These are phyloP conservation scores for Noccaea caerulescens DNA, from an alignment of 345 rosid genomes.

Conservation along the genomic window DNA sequence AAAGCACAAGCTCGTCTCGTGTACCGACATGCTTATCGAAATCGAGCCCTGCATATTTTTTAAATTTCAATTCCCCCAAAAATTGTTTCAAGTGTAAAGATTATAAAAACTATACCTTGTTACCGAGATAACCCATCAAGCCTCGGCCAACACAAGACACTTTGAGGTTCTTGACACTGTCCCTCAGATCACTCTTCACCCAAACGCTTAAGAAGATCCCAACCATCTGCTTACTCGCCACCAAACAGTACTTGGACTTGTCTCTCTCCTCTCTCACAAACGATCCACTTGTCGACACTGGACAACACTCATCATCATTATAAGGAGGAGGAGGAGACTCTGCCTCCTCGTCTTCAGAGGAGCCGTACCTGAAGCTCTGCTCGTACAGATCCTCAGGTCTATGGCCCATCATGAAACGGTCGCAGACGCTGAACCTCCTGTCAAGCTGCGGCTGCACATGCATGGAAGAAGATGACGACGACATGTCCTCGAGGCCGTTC, in stretches of 20 bases:
- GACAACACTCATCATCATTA: constrained; percentile 49
- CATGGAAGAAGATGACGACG: constrained; percentile 14
- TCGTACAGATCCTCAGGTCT: constrained; percentile 66
- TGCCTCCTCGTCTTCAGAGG: constrained; percentile 82
- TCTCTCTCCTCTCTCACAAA: constrained; percentile 59
- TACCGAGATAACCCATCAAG: constrained; percentile 98
- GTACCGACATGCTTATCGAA: constrained; percentile 93
- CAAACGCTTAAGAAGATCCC: constrained; percentile 92
- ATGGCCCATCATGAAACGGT: constrained; percentile 64
- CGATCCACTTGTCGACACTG: constrained; percentile 55
- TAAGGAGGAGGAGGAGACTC: constrained; percentile 52
- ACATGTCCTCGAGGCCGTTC: constrained; percentile 47
- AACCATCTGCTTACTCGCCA: constrained; percentile 97
- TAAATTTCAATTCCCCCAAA: too few relatives aligned
- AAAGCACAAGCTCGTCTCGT: constrained; percentile 97
- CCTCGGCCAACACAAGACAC: constrained; percentile 99
- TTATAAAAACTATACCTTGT: constrained; percentile 64
- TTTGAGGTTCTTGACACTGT: constrained; percentile 73
- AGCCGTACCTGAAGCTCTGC: constrained; percentile 64
- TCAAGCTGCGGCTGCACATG: constrained; percentile 55
- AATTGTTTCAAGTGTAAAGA: too few relatives aligned
- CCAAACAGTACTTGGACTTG: constrained; percentile 77
- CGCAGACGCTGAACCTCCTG: constrained; percentile 81
- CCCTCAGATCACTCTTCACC: constrained; percentile 86
- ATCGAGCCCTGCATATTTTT: constrained; percentile 76